Evolutionary conservation across 75 land plant species (phyloP), one percentile per base, ranked within the genome.

Genomic region (Picea glauca): DNA sequence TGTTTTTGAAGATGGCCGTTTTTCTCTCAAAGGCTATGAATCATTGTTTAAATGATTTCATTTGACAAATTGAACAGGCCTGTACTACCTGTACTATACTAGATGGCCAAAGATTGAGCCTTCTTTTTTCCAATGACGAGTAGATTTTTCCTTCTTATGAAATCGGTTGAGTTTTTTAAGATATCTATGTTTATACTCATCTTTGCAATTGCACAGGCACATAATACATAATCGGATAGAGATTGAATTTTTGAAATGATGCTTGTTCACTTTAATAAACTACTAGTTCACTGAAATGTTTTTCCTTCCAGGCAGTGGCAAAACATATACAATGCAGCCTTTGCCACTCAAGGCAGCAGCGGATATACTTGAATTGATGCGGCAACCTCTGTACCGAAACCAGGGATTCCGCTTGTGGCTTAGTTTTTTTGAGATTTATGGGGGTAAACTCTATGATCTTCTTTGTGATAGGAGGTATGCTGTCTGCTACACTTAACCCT

Each of bases 381-480:
- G 88, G 67, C 91, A 91, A 50, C 85, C 87, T 58, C 46, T 58
- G 21, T 87, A 97, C 83, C 78, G 96, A 20, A 92, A 85, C 81
- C 98, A 93, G 82, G 93, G 95, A 4, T 88, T 93, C 75, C 92
- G 90, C 66, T 84, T 97, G 84, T 91, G 92, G 88, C 92, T 97
- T 46, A 97, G 99, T 78, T 97, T 94, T 83, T 97, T 97, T 87
- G 99, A 97, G 84, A 97, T 97, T 60, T 97, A 97, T 85, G 99
- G 99, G 59, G 99, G 99, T 75, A 97, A 97, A 78, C 90, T 97
- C 11, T 97, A 83, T 88, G 99, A 97, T 85, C 96, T 97, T 59
- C 93, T 97, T 18, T 91, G 89, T 87, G 99, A 97, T 32, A 83
- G 98, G 79, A 97, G 91, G 99, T 97, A 81, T 68, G 88, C 63